Evolutionary conservation across 306 rosid genomes (phyloP).

Genomic region (Quercus bicolor): DNA sequence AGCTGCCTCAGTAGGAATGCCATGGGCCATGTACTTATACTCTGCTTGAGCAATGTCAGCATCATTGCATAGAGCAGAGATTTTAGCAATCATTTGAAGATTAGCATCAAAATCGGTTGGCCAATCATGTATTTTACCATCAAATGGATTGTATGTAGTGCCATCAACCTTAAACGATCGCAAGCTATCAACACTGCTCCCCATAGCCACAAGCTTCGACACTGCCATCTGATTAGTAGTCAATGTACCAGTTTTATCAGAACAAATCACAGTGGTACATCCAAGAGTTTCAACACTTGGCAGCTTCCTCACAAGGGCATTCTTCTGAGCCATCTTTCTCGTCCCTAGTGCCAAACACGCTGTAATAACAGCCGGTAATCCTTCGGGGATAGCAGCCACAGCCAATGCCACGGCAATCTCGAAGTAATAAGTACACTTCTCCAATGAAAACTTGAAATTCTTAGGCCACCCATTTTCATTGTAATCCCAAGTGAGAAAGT

Average conservation of each 20-base stretch:
- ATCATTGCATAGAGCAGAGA: constrained; percentile 70
- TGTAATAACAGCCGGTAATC: constrained; percentile 53
- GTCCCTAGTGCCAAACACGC: constrained; percentile 55
- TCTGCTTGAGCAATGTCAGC: constrained; percentile 55
- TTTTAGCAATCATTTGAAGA: constrained; percentile 66
- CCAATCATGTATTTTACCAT: constrained; percentile 67
- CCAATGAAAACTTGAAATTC: constrained; percentile 52
- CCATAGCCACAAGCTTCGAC: constrained; percentile 62
- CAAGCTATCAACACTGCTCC: constrained; percentile 32
- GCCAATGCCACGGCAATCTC: constrained; percentile 64
- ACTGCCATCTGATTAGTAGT: constrained; percentile 82
- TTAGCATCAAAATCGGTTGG: constrained; percentile 59
- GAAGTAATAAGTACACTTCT: constrained; percentile 57
- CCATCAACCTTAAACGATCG: constrained; percentile 70
- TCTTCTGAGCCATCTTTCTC: constrained; percentile 60
- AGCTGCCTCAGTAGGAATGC: constrained; percentile 85
- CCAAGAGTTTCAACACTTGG: constrained; percentile 63
- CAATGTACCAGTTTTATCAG: constrained; percentile 56
- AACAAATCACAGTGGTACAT: constrained; percentile 56
- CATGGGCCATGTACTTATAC: constrained; percentile 52
- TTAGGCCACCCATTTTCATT: constrained; percentile 45
- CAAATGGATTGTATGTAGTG: constrained; percentile 63
- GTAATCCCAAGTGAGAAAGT: constrained; percentile 48
- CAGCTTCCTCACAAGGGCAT: constrained; percentile 66
- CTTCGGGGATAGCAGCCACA: constrained; percentile 64